Conservation (phyloP, 2,329 filamentous ascomycete genomes). For the Trichophyton schoenleinii region DNA sequence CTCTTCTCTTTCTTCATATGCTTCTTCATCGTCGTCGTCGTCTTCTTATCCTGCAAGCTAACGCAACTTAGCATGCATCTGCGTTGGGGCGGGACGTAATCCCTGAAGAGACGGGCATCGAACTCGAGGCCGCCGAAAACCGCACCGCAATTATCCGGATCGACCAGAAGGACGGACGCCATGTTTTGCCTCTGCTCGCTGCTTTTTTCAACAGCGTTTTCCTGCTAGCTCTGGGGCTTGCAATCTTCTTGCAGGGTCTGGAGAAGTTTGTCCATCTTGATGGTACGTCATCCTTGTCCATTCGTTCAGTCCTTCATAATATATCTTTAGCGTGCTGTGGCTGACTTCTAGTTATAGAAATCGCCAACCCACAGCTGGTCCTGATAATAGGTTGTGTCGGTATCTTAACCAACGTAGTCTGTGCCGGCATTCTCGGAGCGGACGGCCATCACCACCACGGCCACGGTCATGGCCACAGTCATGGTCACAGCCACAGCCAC, state of each 20-base stretch:
- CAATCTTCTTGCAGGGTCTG: conserved; percentile 60
- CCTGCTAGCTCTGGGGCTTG: conserved; percentile 57
- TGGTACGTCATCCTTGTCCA: conserved; percentile 23
- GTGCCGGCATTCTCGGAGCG: conserved; percentile 54
- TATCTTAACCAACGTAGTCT: conserved; percentile 54
- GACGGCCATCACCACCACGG: conserved; percentile 17
- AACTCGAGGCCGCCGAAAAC: background rate
- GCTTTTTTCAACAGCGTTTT: conserved; percentile 68
- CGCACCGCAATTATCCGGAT: conserved; percentile 1
- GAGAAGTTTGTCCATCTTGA: conserved; percentile 53
- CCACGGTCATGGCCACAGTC: conserved; percentile 9
- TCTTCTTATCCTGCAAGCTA: background rate
- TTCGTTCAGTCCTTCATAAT: conserved; percentile 13
- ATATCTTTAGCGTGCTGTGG: conserved; percentile 10
- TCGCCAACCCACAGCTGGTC: conserved; percentile 54
- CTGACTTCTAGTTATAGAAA: conserved; percentile 30
- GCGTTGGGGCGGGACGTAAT: background rate
- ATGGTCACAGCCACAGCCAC: background rate
- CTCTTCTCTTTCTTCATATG: background rate
- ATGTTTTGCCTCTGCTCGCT: conserved; percentile 9
- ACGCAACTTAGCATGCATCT: background rate
- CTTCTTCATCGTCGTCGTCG: background rate
- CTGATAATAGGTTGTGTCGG: conserved; percentile 59
- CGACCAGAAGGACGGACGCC: background rate
- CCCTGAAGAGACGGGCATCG: background rate